These are phyloP conservation scores for Cynara cardunculus DNA, from an alignment of 129 eudicot species.

Conservation along the genomic window DNA sequence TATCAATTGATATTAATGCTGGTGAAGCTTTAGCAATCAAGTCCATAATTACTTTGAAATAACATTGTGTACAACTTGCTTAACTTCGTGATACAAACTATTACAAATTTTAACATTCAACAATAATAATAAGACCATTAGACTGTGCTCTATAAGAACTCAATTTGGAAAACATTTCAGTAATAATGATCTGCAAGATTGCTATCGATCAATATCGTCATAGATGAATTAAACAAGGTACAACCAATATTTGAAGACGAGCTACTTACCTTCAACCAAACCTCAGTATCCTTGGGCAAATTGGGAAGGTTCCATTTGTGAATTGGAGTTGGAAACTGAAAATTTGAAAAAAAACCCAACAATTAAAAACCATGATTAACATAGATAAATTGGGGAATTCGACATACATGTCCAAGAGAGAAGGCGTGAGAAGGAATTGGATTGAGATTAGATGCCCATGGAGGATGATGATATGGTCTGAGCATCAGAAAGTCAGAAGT, in stretches of 20 bases:
- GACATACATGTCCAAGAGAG: constrained; percentile 62
- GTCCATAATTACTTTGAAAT: not conserved
- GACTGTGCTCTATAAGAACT: not conserved
- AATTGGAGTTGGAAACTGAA: constrained; percentile 89
- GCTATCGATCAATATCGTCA: not conserved
- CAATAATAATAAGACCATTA: not conserved
- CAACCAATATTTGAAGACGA: not conserved
- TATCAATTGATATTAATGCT: not conserved
- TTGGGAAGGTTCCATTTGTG: constrained; percentile 95
- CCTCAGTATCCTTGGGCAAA: constrained; percentile 75
- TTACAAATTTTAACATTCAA: not conserved
- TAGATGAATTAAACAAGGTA: not conserved
- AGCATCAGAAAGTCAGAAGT: constrained; percentile 42
- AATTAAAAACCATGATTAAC: not conserved
- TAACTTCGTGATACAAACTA: not conserved
- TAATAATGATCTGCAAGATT: not conserved
- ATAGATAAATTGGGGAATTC: not conserved
- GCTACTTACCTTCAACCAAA: constrained; percentile 74
- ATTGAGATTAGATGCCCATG: constrained; percentile 78
- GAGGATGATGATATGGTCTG: constrained; percentile 60
- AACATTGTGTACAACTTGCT: not conserved
- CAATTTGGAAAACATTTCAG: not conserved
- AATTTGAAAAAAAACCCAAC: constrained; percentile 4
- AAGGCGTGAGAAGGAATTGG: constrained; percentile 66
- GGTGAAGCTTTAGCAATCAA: not conserved